These are phyloP conservation scores for Barnettozyma sucrosica DNA, from an alignment of 805 yeast genomes.

Conservation along the genomic window DNA sequence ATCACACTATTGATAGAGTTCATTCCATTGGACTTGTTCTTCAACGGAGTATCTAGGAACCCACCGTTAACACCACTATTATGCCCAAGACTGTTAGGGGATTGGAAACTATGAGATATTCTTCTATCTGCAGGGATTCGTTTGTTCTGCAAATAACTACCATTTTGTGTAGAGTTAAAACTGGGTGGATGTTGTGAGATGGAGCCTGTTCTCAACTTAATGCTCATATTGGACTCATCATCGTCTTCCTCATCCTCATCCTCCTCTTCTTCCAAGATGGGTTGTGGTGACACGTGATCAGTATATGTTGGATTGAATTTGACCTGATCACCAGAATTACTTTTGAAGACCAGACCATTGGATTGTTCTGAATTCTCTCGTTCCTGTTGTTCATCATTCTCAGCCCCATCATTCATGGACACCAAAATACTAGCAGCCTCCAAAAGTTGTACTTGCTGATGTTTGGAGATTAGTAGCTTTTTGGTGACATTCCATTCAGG, in stretches of 20 bases:
- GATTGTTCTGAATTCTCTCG: neutral
- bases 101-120: conserved; percentile 3
- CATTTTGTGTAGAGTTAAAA: conserved; percentile 5
- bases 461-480: conserved; percentile 54
- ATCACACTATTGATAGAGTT: conserved; percentile 6
- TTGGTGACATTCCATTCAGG: conserved; percentile 91
- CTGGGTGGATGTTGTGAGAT: conserved; percentile 43
- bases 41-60: conserved; percentile 28
- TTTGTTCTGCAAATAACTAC: neutral
- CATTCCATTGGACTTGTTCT: conserved; percentile 2
- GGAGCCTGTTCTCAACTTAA: conserved; percentile 34
- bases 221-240: conserved; percentile 6
- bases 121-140: conserved; percentile 1
- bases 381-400: conserved; percentile 3
- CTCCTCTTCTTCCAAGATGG: conserved; percentile 11
- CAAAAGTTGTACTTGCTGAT: conserved; percentile 23
- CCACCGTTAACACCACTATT: conserved; percentile 27
- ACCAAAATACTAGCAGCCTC: conserved; percentile 25
- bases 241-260: conserved; percentile 7
- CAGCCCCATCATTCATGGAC: conserved; percentile 17
- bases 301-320: conserved; percentile 13
- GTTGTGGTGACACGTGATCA: conserved; percentile 13
- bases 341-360: conserved; percentile 7
- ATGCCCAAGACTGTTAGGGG: conserved; percentile 10
- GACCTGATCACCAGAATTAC: conserved; percentile 1